Conservation (phyloP, 805 yeast species). For the Starmerella bacillaris region DNA sequence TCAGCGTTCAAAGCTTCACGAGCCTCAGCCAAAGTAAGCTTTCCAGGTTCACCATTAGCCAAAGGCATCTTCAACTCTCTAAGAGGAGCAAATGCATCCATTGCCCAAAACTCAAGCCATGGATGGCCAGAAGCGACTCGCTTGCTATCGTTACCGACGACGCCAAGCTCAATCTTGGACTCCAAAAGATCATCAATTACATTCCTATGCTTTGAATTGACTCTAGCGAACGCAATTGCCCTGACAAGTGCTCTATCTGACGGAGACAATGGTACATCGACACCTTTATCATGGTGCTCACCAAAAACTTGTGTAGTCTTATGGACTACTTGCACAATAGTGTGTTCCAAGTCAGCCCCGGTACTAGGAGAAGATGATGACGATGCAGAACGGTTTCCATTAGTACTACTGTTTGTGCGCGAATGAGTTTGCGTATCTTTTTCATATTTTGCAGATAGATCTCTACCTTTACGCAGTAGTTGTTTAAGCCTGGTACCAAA, state of each 20-base stretch:
- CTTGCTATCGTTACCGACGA: slow-evolving; percentile 7
- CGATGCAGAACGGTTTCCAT: background rate
- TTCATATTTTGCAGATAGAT: background rate
- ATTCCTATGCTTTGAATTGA: background rate
- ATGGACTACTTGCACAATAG: background rate
- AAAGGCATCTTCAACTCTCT: slow-evolving; percentile 9
- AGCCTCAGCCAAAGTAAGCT: slow-evolving; percentile 21
- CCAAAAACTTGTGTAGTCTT: background rate
- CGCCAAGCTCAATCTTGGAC: slow-evolving; percentile 10
- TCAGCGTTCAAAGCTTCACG: slow-evolving; percentile 28
- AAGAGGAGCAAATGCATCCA: slow-evolving; percentile 8
- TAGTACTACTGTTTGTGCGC: background rate
- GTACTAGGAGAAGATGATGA: background rate
- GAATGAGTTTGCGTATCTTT: too few species aligned
- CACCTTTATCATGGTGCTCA: slow-evolving; percentile 1
- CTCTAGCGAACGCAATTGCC: background rate
- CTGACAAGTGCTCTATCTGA: slow-evolving; percentile 1
- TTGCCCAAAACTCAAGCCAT: slow-evolving; percentile 17
- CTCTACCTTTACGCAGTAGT: slow-evolving; percentile 5
- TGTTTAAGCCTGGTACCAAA: slow-evolving; percentile 11
- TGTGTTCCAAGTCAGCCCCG: background rate
- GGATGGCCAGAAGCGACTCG: slow-evolving; percentile 5
- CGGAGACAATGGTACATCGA: background rate
- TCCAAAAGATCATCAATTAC: slow-evolving; percentile 6
- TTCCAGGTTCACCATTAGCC: slow-evolving; percentile 1